Evolutionary conservation across 306 rosid species (phyloP).

Genomic region (Vicia sativa): DNA sequence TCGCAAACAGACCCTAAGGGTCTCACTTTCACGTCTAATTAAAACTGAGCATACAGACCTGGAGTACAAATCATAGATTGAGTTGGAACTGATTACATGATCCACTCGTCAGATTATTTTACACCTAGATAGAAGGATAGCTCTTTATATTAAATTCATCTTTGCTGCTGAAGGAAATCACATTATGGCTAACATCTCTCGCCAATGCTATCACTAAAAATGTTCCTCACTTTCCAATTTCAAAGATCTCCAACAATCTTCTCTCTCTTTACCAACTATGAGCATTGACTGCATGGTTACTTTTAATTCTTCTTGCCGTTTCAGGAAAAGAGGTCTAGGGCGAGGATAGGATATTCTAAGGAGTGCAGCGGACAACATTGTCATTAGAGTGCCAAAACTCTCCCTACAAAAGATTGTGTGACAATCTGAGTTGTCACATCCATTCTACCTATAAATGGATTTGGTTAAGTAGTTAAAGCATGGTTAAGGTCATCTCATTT

Average conservation of each 20-base stretch:
- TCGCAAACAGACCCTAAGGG: too few species aligned
- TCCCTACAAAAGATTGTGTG: too few species aligned
- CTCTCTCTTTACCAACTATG: constrained; percentile 2
- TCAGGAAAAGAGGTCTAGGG: constrained; percentile 2
- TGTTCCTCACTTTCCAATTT: neutral
- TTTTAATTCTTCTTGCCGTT: neutral
- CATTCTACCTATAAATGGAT: too few species aligned
- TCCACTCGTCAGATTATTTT: neutral
- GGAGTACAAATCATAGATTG: neutral
- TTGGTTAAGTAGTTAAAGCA: too few species aligned
- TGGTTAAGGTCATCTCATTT: too few species aligned
- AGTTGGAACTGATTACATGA: constrained; percentile 3
- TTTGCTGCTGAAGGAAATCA: neutral
- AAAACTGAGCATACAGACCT: too few species aligned
- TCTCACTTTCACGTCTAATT: too few species aligned
- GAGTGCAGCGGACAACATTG: too few species aligned
- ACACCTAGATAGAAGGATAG: constrained; percentile 12
- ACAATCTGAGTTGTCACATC: too few species aligned
- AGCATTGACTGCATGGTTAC: constrained; percentile 21
- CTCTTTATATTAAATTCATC: constrained; percentile 4
- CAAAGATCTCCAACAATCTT: neutral
- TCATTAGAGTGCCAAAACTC: too few species aligned
- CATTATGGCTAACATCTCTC: constrained; percentile 13
- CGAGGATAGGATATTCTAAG: neutral
- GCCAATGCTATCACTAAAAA: neutral